These are phyloP conservation scores for Colletotrichum paranaense DNA, from an alignment of 2,329 filamentous ascomycete species.

Conservation along the genomic window DNA sequence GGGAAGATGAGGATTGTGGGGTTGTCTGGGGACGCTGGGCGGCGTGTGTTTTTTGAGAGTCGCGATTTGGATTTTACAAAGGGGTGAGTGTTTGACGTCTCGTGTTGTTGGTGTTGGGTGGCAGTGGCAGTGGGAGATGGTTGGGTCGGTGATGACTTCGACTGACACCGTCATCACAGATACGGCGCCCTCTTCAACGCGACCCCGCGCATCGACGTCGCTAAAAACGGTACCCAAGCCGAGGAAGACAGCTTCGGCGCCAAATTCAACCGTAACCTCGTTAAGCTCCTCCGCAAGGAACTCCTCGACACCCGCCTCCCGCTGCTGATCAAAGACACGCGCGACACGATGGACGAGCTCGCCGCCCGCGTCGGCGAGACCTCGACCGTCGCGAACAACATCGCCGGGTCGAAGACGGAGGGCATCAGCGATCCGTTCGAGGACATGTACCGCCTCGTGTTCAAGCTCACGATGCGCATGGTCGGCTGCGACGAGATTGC, in stretches of 20 bases:
- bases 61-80: slow-evolving; percentile 55
- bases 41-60: slow-evolving; percentile 57
- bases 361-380: slow-evolving; percentile 36
- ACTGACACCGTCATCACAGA: slow-evolving; percentile 28
- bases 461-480: slow-evolving; percentile 67
- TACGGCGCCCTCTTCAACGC: slow-evolving; percentile 46
- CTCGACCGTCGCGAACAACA: too few species aligned
- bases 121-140: too few species aligned
- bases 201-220: slow-evolving; percentile 39
- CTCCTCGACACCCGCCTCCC: slow-evolving; percentile 52
- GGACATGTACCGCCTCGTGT: slow-evolving; percentile 63
- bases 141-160: too few species aligned
- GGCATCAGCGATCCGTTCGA: slow-evolving; percentile 64
- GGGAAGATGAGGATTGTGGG: slow-evolving; percentile 57
- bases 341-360: slow-evolving; percentile 50
- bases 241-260: slow-evolving; percentile 38
- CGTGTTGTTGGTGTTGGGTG: too few species aligned
- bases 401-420: too few species aligned
- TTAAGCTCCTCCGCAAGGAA: slow-evolving; percentile 50
- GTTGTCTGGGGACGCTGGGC: slow-evolving; percentile 53
- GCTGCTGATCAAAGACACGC: slow-evolving; percentile 54
- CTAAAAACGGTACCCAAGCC: neutral
- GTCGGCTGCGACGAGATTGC: slow-evolving; percentile 66
- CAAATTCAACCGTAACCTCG: slow-evolving; percentile 44
- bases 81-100: too few species aligned